Evolutionary conservation across 495 filamentous ascomycete species (phyloP).

Genomic region (Talaromyces borbonicus): DNA sequence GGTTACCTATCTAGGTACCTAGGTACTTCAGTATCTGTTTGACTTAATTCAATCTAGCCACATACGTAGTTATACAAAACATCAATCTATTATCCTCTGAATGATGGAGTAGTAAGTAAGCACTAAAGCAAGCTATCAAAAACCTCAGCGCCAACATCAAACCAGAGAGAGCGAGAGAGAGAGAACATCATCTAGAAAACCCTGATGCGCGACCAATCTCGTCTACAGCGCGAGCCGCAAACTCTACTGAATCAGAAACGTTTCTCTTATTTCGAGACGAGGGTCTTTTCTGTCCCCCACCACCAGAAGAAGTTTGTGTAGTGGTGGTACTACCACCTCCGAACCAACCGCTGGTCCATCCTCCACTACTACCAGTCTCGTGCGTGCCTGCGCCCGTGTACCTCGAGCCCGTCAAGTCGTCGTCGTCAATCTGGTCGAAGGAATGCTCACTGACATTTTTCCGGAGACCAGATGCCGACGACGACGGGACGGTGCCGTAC

Average conservation of each 20-base stretch:
- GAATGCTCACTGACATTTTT: conserved; percentile 69
- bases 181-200: conserved; percentile 4
- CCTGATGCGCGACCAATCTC: conserved; percentile 12
- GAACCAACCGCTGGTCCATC: conserved; percentile 31
- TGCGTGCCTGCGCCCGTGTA: too few relatives aligned
- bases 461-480: conserved; percentile 44
- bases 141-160: too few relatives aligned
- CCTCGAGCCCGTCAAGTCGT: conserved; percentile 35
- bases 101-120: too few relatives aligned
- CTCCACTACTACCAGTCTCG: too few relatives aligned
- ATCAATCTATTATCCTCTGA: too few relatives aligned
- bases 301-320: neutral
- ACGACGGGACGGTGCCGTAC: conserved; percentile 21
- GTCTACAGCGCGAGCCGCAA: conserved; percentile 22
- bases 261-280: conserved; percentile 1
- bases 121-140: neutral
- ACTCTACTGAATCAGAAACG: conserved; percentile 17
- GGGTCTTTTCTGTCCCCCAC: conserved; percentile 6
- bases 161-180: neutral
- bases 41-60: too few relatives aligned
- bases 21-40: too few relatives aligned
- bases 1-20: too few relatives aligned
- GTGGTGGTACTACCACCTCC: conserved; percentile 18
- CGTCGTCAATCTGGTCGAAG: conserved; percentile 75
- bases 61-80: too few relatives aligned